Evolutionary conservation across 2,329 filamentous ascomycete species (phyloP), one percentile per base, ranked within the genome.

Genomic region (Chrysoporthe puriensis): DNA sequence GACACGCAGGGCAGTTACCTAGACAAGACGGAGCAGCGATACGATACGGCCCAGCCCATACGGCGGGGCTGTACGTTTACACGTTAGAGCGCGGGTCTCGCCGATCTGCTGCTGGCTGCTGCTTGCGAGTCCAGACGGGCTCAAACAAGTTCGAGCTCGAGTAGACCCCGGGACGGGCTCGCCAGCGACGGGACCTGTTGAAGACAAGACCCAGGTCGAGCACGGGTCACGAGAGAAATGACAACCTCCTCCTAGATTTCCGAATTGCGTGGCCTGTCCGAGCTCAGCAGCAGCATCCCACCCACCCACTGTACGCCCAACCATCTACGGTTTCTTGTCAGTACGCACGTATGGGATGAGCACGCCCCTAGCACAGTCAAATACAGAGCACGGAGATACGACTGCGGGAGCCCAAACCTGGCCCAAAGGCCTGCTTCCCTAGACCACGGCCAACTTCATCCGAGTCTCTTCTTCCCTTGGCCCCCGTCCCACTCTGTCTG

Each of bases 211-310:
- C 54, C 54, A 57, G 54, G 32, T 57, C 34, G 34, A 40, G 54
- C 54, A 40, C 54, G 34, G 54, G 32, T 40, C 32, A 57, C 34
- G 34, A 57, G 54, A 57, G 54, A 57, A 57, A 57, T 57, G 54
- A 40, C 54, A 34, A 57, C 34, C 3, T n/a, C 18, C 32, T 57
- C 54, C 54, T 57, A 57, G 54, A 57, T 18, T 57, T 21, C 18
- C 54, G 14, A 57, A 57, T 57, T 57, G 54, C 54, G 54, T 18
- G 54, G 54, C 54, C 54, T 40, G 34, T 57, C 54, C 54, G 34
- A 40, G 54, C 54, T 57, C 32, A 57, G 54, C 34, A 57, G 54
- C 34, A 40, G 18, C 16, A 8, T 21, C 50, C 26, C 50, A 11
- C 21, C 11, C 48, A 21, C 50, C 50, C 50, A 54, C 13, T 54